Evolutionary conservation across 257 asterid genomes (phyloP).

Genomic region (Eustoma russellianum): DNA sequence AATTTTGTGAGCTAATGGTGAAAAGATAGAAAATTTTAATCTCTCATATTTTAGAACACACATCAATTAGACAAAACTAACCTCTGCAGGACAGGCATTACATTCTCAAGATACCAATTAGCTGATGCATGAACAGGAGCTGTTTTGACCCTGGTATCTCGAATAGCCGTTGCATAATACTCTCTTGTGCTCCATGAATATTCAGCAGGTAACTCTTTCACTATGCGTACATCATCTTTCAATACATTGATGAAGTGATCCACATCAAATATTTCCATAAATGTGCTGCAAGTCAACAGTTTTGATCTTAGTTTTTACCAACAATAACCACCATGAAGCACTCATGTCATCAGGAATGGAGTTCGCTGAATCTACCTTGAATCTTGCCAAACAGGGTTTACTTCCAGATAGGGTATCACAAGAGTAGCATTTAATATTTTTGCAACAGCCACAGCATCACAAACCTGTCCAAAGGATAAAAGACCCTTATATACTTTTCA

Average conservation of each 20-base stretch:
- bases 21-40: too few relatives aligned
- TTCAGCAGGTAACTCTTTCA: slow-evolving; percentile 28
- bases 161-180: slow-evolving; percentile 42
- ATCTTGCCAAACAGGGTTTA: slow-evolving; percentile 45
- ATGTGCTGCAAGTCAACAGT: slow-evolving; percentile 19
- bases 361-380: slow-evolving; percentile 18
- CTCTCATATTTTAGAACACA: too few relatives aligned
- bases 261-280: slow-evolving; percentile 35
- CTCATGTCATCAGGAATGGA: neutral
- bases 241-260: slow-evolving; percentile 28
- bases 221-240: slow-evolving; percentile 24
- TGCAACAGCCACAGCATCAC: slow-evolving; percentile 47
- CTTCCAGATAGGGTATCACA: slow-evolving; percentile 33
- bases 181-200: slow-evolving; percentile 41
- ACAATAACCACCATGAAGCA: neutral
- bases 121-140: slow-evolving; percentile 45
- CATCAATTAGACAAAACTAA: slow-evolving; percentile 5
- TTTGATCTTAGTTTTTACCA: neutral
- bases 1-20: too few relatives aligned
- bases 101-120: slow-evolving; percentile 35
- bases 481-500: neutral
- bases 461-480: slow-evolving; percentile 17
- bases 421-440: slow-evolving; percentile 44
- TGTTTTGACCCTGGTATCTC: slow-evolving; percentile 34
- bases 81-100: slow-evolving; percentile 37